Conservation (phyloP, 495 filamentous ascomycete species). For the Staphylotrichum tortipilum region DNA sequence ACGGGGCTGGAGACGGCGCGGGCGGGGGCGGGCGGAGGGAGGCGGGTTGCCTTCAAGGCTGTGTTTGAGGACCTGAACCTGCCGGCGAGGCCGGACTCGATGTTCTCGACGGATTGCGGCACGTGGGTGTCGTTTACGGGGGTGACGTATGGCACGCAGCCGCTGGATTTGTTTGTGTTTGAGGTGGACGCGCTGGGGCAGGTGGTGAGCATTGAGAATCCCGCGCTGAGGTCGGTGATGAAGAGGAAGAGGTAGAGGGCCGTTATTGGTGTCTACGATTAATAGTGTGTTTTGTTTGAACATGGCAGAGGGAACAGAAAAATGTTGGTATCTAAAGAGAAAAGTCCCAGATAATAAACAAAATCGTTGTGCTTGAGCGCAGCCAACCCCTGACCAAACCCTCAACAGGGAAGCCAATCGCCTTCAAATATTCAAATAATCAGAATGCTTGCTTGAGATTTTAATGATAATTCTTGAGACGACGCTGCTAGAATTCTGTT, state of each 20-base stretch:
- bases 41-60: slow-evolving; percentile 37
- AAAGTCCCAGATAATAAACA: no score
- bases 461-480: no score
- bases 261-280: no score
- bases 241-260: slow-evolving; percentile 5
- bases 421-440: no score
- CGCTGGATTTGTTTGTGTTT: slow-evolving; percentile 47
- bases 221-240: slow-evolving; percentile 31
- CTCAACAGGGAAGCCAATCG: no score
- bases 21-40: slow-evolving; percentile 12
- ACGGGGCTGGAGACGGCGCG: slow-evolving; percentile 31
- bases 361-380: no score
- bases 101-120: slow-evolving; percentile 41
- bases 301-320: no score
- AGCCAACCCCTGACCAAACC: no score
- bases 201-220: slow-evolving; percentile 35
- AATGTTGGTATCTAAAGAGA: no score
- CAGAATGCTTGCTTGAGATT: no score
- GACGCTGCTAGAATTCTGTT: no score
- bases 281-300: neutral
- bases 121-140: slow-evolving; percentile 43
- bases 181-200: slow-evolving; percentile 30
- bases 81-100: slow-evolving; percentile 19
- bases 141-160: slow-evolving; percentile 31
- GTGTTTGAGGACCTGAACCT: slow-evolving; percentile 28